Percentiles rank a stretch among this genome's conserved stretches.
phyloP scores from a whole-genome alignment of 179 eudicot genomes.

The Sideroxylon spinosum region DNA sequence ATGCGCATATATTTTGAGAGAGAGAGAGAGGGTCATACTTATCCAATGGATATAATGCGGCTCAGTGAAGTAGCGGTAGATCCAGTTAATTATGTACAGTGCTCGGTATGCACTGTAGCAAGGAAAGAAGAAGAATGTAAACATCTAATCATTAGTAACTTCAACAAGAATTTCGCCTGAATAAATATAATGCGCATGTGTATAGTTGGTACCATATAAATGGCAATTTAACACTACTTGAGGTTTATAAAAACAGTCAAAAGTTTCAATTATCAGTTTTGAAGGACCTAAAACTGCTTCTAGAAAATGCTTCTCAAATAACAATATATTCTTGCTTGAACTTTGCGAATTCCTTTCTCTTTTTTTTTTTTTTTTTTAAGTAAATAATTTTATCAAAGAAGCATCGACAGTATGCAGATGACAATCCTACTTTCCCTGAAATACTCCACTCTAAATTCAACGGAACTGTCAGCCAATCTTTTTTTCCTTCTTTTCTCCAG shows the following conservation, averaged over 20 bases:
- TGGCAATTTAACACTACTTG: too few relatives aligned
- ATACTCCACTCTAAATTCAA: too few relatives aligned
- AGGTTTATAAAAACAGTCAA: neutral
- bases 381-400: too few relatives aligned
- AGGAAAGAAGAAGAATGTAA: neutral
- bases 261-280: neutral
- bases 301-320: too few relatives aligned
- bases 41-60: constrained; percentile 96
- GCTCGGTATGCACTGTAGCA: constrained; percentile 81
- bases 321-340: too few relatives aligned
- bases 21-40: constrained; percentile 44
- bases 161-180: neutral
- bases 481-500: too few relatives aligned
- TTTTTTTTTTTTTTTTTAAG: too few relatives aligned
- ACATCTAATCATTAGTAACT: neutral
- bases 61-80: constrained; percentile 94
- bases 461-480: too few relatives aligned
- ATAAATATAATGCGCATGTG: neutral
- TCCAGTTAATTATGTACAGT: constrained; percentile 85
- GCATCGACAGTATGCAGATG: too few relatives aligned
- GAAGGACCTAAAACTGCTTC: neutral
- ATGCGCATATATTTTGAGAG: neutral
- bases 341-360: too few relatives aligned
- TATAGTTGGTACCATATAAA: neutral
- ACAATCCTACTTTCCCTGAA: too few relatives aligned